Conservation (phyloP, 1,284 basidiomycete species). For the Irpex sp. region DNA sequence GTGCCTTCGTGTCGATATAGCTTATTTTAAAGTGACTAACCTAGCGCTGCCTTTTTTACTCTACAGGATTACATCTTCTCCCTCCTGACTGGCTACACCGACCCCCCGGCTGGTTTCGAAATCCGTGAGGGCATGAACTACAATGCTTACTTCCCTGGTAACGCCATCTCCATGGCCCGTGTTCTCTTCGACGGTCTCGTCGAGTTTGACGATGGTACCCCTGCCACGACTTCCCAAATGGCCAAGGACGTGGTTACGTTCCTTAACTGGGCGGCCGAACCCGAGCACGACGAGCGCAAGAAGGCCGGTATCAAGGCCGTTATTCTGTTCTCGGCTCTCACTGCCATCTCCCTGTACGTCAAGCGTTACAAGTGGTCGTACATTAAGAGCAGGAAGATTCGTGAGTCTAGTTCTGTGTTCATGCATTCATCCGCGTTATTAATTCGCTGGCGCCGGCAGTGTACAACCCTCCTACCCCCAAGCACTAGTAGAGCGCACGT, state of each 20-base stretch:
- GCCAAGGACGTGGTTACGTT: constrained; percentile 98
- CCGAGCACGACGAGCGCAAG: constrained; percentile 98
- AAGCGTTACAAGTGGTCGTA: constrained; percentile 95
- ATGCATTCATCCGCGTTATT: constrained; percentile 1
- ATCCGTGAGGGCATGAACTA: constrained; percentile 98
- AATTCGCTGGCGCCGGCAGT: constrained; percentile 28
- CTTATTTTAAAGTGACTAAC: neutral
- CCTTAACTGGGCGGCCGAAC: constrained; percentile 94
- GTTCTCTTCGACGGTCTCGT: constrained; percentile 94
- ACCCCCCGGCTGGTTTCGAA: constrained; percentile 95
- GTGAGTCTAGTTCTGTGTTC: constrained; percentile 44
- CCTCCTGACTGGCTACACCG: constrained; percentile 95
- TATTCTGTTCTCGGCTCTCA: constrained; percentile 84
- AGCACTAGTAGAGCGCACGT: constrained; percentile 29
- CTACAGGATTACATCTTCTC: constrained; percentile 93
- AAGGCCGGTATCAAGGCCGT: constrained; percentile 93
- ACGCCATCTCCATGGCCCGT: constrained; percentile 98
- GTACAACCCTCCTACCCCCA: constrained; percentile 48
- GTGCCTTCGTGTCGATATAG: constrained; percentile 25
- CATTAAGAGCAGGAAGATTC: constrained; percentile 91
- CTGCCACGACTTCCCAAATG: constrained; percentile 98
- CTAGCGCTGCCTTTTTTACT: neutral
- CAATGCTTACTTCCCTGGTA: constrained; percentile 97
- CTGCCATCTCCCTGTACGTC: constrained; percentile 80
- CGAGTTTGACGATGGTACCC: constrained; percentile 95